Evolutionary conservation across 2,329 filamentous ascomycete species (phyloP).

Genomic region (Davidsoniella australis): DNA sequence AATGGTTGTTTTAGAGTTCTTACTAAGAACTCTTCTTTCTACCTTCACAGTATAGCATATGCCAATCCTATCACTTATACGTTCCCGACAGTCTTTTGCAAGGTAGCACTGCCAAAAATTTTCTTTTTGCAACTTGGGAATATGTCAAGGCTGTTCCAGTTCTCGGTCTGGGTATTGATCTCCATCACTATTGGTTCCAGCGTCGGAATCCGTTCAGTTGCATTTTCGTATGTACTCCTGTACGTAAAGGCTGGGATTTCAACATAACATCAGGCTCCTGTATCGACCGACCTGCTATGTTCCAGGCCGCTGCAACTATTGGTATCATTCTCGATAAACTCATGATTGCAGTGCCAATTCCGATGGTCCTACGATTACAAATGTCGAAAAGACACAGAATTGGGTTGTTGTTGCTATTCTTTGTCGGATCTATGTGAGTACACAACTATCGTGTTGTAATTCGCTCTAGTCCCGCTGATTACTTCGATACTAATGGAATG

Average conservation of each 20-base stretch:
- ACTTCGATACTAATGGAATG: too few relatives aligned
- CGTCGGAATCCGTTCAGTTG: not conserved
- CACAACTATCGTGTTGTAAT: not conserved
- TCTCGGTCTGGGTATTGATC: not conserved
- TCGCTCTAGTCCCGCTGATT: not conserved
- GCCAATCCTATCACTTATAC: not conserved
- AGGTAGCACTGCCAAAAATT: not conserved
- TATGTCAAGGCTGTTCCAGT: not conserved
- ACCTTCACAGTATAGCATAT: not conserved
- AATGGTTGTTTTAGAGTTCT: too few relatives aligned
- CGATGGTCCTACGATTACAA: not conserved
- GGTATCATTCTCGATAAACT: not conserved
- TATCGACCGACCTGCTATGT: not conserved
- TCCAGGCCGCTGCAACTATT: not conserved
- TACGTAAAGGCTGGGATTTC: slow-evolving; percentile 1
- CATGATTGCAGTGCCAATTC: not conserved
- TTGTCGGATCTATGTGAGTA: not conserved
- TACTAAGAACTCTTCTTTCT: not conserved
- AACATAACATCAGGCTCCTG: not conserved
- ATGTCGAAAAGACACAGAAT: not conserved
- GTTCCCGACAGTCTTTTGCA: slow-evolving; percentile 1
- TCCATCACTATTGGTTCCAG: not conserved
- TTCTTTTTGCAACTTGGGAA: not conserved
- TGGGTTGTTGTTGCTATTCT: not conserved
- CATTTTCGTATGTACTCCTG: not conserved